These are phyloP conservation scores for Saccharomyces eubayanus DNA, from an alignment of 805 yeast species.

Conservation along the genomic window DNA sequence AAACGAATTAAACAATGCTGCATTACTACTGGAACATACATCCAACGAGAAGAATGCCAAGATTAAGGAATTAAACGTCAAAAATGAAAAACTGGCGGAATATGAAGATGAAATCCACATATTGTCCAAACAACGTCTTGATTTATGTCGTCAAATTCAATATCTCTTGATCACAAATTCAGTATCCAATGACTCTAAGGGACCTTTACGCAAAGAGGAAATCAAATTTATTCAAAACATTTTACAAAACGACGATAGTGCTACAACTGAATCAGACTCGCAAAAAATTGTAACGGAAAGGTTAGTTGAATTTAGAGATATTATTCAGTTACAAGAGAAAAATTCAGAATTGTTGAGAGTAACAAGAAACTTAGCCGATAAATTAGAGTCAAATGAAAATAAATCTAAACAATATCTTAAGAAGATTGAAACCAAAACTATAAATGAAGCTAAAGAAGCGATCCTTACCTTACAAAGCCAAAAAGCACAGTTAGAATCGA, in stretches of 20 bases:
- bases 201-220: slow-evolving; percentile 58
- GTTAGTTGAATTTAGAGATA: slow-evolving; percentile 56
- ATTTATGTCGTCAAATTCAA: slow-evolving; percentile 73
- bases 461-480: slow-evolving; percentile 55
- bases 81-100: slow-evolving; percentile 13
- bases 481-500: slow-evolving; percentile 42
- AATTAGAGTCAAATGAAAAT: slow-evolving; percentile 55
- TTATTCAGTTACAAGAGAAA: slow-evolving; percentile 60
- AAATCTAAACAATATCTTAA: slow-evolving; percentile 8
- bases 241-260: slow-evolving; percentile 21
- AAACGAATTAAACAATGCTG: slow-evolving; percentile 44
- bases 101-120: slow-evolving; percentile 32
- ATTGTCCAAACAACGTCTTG: slow-evolving; percentile 49
- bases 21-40: slow-evolving; percentile 45
- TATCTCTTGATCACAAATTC: slow-evolving; percentile 58
- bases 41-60: slow-evolving; percentile 41
- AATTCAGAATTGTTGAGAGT: slow-evolving; percentile 63
- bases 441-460: slow-evolving; percentile 61
- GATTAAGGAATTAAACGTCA: slow-evolving; percentile 11
- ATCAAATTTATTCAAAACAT: slow-evolving; percentile 51
- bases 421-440: slow-evolving; percentile 37
- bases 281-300: slow-evolving; percentile 63
- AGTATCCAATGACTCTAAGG: slow-evolving; percentile 43
- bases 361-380: slow-evolving; percentile 50
- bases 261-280: slow-evolving; percentile 43